These are phyloP conservation scores for Starmera stellimalicola DNA, from an alignment of 1,139 yeast species.

Conservation along the genomic window DNA sequence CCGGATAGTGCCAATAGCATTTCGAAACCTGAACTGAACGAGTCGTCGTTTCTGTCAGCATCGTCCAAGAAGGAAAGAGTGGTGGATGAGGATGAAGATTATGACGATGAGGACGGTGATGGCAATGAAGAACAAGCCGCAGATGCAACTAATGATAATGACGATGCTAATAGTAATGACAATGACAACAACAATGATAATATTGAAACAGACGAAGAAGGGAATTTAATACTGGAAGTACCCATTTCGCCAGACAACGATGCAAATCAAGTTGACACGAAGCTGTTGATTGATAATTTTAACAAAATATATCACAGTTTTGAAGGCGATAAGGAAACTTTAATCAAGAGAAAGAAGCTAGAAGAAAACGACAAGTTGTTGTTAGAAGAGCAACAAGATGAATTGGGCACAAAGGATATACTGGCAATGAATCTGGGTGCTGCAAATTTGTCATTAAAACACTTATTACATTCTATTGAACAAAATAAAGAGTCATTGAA, in stretches of 20 bases:
- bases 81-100: constrained; percentile 24
- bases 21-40: no score
- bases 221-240: constrained; percentile 21
- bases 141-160: constrained; percentile 4
- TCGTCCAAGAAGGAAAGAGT: no score
- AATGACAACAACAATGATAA: constrained; percentile 20
- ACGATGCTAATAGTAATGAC: constrained; percentile 18
- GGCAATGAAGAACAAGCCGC: constrained; percentile 16
- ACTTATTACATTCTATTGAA: constrained; percentile 70
- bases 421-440: constrained; percentile 59
- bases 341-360: constrained; percentile 65
- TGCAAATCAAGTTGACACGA: constrained; percentile 15
- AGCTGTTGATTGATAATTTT: constrained; percentile 33
- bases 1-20: constrained; percentile 6
- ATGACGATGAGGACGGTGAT: constrained; percentile 17
- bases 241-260: constrained; percentile 16
- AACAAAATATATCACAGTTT: constrained; percentile 71
- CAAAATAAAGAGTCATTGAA: constrained; percentile 63
- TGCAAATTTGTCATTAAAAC: constrained; percentile 73
- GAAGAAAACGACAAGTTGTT: constrained; percentile 74
- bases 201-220: constrained; percentile 13
- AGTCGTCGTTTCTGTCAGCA: no score
- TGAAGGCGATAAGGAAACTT: constrained; percentile 74
- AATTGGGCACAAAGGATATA: constrained; percentile 14
- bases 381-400: constrained; percentile 25